Base-by-base conservation (phyloP, 371 early-diverging fungal species). In the Apophysomyces trapeziformis region DNA sequence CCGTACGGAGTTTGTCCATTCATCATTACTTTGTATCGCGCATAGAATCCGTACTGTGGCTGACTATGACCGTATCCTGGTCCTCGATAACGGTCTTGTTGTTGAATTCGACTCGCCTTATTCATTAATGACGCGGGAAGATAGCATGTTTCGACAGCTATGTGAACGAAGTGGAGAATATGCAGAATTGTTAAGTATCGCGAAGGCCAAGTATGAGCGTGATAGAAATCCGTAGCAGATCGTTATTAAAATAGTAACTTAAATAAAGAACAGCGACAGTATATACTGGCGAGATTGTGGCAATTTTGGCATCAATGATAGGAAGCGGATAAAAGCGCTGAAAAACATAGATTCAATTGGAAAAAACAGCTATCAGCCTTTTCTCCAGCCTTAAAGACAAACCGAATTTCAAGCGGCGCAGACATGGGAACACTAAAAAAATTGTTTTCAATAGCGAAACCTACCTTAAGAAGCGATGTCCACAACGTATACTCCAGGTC, bases 11-110 rank as follows among this genome's bases (percentile, higher is more conserved):
- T 91, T 90, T 66, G 63, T 66, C n/a, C 65, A 86, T 57, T 84
- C 89, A 9, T 88, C 93, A 0, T 69, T 91, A 45, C 66, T 94
- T 56, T 87, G 89, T 63, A 91, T 94, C 75, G 93, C 94, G 11
- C 93, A 94, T 69, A 89, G 93, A 12, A 84, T 94, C 69, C 84
- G 90, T 13, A 95, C 95, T 1, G 87, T 97, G n/a, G 92, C 95
- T 62, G 95, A 96, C 73, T 96, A 93, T 63, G 95, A 95, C 73
- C 82, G 84, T 46, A 90, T 96, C 11, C 70, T 96, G 37, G 95
- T 95, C 1, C 78, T 96, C 64, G 93, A 94, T 65, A 88, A 88
- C 44, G 96, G 96, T 5, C 61, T 70, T 37, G 78, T 95, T 4
- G 90, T 89, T 7, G 96, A 97, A 73, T 90, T 84, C 72, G 93